Percentiles rank a stretch among this genome's conserved stretches.
Evolutionary conservation across 1,139 yeast genomes (phyloP).

Genomic region (Kurtzmaniella quercitrusa): DNA sequence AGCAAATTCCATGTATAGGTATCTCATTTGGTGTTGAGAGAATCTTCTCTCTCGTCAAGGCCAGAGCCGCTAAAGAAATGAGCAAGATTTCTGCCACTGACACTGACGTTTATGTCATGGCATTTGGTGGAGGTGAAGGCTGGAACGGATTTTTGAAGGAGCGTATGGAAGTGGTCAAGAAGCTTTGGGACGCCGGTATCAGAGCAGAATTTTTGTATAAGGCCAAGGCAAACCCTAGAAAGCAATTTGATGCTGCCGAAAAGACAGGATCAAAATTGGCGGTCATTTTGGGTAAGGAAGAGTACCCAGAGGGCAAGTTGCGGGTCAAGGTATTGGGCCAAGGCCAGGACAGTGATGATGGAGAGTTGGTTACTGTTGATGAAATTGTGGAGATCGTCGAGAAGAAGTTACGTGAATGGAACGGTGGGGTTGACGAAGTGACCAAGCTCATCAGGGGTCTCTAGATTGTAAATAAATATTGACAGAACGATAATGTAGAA

Average conservation of each 20-base stretch:
- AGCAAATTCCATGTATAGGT: conserved; percentile 96
- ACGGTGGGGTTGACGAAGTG: conserved; percentile 51
- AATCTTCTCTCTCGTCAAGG: conserved; percentile 81
- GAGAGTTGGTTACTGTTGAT: conserved; percentile 65
- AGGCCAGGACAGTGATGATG: conserved; percentile 85
- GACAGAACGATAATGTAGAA: not conserved
- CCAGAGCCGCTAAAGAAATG: conserved; percentile 57
- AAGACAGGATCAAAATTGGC: conserved; percentile 88
- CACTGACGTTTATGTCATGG: conserved; percentile 94
- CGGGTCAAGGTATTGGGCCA: conserved; percentile 87
- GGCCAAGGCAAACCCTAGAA: conserved; percentile 87
- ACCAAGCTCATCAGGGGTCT: conserved; percentile 58
- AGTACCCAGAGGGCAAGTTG: conserved; percentile 72
- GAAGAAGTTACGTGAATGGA: conserved; percentile 43
- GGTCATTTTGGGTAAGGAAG: conserved; percentile 94
- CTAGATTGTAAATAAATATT: conserved; percentile 15
- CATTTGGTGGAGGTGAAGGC: conserved; percentile 95
- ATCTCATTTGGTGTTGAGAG: conserved; percentile 96
- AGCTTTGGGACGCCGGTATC: conserved; percentile 83
- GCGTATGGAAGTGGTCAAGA: conserved; percentile 80
- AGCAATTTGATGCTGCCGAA: conserved; percentile 97
- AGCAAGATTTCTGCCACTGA: conserved; percentile 69
- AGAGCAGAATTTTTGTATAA: conserved; percentile 90
- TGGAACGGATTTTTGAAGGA: conserved; percentile 92
- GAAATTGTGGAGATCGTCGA: conserved; percentile 56